These are phyloP conservation scores for Escovopsis weberi DNA, from an alignment of 2,329 filamentous ascomycete genomes.

Conservation along the genomic window DNA sequence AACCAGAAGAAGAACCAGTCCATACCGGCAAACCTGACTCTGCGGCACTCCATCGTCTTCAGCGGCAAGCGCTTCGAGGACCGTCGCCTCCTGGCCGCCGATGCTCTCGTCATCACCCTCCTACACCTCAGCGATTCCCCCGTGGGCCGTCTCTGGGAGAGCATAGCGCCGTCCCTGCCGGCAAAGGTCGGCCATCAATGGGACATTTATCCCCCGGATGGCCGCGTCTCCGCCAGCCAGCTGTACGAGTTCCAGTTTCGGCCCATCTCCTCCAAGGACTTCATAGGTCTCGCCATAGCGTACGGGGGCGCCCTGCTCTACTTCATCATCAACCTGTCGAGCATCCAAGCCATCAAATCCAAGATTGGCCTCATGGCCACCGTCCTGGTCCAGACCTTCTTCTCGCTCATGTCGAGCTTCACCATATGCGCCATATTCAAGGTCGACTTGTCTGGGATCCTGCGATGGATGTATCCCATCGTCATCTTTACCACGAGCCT, in stretches of 20 bases:
- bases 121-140: conserved; percentile 53
- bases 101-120: conserved; percentile 65
- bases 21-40: conserved; percentile 57
- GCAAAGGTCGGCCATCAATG: conserved; percentile 37
- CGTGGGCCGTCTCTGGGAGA: conserved; percentile 51
- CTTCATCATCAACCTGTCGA: conserved; percentile 51
- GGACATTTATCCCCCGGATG: conserved; percentile 49
- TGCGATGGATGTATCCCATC: conserved; percentile 58
- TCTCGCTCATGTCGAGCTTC: conserved; percentile 66
- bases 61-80: conserved; percentile 66
- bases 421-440: conserved; percentile 64
- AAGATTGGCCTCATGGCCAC: conserved; percentile 57
- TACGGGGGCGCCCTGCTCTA: conserved; percentile 52
- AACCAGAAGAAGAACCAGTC: conserved; percentile 47
- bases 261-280: conserved; percentile 54
- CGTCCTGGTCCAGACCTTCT: conserved; percentile 52
- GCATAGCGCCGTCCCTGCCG: conserved; percentile 39
- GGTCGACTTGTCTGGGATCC: conserved; percentile 61
- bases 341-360: conserved; percentile 61
- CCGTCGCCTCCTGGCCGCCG: conserved; percentile 51
- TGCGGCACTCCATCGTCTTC: conserved; percentile 67
- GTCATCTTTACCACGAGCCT: conserved; percentile 65
- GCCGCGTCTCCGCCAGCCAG: conserved; percentile 37
- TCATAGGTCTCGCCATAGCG: conserved; percentile 46
- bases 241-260: conserved; percentile 69